Base-by-base conservation (phyloP, 2,329 filamentous ascomycete species). In the Stemphylium vesicarium region DNA sequence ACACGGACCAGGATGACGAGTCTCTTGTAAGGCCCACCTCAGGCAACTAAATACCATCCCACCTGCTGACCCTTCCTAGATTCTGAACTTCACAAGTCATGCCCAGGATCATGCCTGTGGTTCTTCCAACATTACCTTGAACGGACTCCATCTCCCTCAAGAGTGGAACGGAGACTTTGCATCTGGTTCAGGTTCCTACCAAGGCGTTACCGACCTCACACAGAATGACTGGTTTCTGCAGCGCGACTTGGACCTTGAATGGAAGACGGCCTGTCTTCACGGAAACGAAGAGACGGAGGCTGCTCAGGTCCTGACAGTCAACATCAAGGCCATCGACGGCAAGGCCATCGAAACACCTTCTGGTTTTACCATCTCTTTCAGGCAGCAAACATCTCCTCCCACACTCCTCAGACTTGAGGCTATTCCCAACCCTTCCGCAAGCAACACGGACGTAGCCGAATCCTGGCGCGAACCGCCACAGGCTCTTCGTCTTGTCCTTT, bases 101-200 rank as follows among this genome's bases (percentile, higher is more conserved):
- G 63, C 74, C 11, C 64, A 73, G 50, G 66, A 73, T 40, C 56
- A 76, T 51, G 63, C 73, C 42, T 78, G 76, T 64, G 71, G 72
- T 12, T 60, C 70, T 49, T 72, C 74, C 35, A 78, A 80, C 70
- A 65, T 80, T 56, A 74, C 75, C 13, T 60, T 80, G 53, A 79
- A 80, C 63, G 75, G 74, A 51, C 58, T 74, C 20, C 62, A 68
- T 49, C 69, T 78, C 24, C 66, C 69, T 29, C 72, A 76, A 56
- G 63, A 75, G 63, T 77, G 74, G 73, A 62, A 68, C 50, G 74
- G 73, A 60, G 68, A 74, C 57, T 64, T 70, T 53, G 74, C 72
- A 32, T 66, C 65, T 36, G 75, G 74, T 26, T 68, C 68, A 18
- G 75, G 71, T 32, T 69, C 68, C 31, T 67, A 73, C 64, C 52